Evolutionary conservation across 352 stramenopile genomes (phyloP).

Genomic region (Achlya hypogyna): DNA sequence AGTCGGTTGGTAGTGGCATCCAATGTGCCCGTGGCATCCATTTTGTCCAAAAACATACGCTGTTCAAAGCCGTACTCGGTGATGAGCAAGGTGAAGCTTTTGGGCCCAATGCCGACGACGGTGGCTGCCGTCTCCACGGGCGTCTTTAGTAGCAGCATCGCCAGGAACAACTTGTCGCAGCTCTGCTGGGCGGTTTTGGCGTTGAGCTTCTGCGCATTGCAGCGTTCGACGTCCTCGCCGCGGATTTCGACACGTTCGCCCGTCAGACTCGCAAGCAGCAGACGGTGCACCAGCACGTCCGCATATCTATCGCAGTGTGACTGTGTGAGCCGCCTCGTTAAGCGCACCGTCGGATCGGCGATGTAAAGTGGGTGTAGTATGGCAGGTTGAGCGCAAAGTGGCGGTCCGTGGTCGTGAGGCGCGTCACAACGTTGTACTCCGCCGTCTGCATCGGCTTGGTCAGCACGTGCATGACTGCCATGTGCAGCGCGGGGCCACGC

Average conservation of each 20-base stretch:
- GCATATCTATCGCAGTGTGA: conserved; percentile 21
- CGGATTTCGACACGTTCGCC: conserved; percentile 6
- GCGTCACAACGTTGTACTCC: conserved; percentile 71
- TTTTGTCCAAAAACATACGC: conserved; percentile 43
- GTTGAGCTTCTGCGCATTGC: conserved; percentile 81
- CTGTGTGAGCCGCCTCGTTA: no score
- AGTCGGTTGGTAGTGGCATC: not conserved
- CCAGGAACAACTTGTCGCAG: conserved; percentile 73
- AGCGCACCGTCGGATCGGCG: conserved; percentile 89
- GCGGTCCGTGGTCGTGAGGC: conserved; percentile 70
- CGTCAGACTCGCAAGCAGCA: conserved; percentile 34
- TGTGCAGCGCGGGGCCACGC: conserved; percentile 68
- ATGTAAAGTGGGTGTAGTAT: conserved; percentile 99
- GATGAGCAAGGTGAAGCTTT: conserved; percentile 75
- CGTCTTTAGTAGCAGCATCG: conserved; percentile 56
- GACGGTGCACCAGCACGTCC: conserved; percentile 82
- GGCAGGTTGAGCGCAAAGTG: conserved; percentile 97
- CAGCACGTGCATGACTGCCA: conserved; percentile 87
- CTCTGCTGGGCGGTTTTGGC: conserved; percentile 72
- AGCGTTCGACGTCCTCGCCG: conserved; percentile 26
- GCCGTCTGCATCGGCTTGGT: conserved; percentile 93
- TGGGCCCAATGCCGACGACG: conserved; percentile 58
- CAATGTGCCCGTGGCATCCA: conserved; percentile 23
- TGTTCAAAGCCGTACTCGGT: conserved; percentile 63
- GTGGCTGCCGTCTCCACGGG: conserved; percentile 50